Base-by-base conservation (phyloP, 345 rosid genomes). In the Lumnitzera littorea region DNA sequence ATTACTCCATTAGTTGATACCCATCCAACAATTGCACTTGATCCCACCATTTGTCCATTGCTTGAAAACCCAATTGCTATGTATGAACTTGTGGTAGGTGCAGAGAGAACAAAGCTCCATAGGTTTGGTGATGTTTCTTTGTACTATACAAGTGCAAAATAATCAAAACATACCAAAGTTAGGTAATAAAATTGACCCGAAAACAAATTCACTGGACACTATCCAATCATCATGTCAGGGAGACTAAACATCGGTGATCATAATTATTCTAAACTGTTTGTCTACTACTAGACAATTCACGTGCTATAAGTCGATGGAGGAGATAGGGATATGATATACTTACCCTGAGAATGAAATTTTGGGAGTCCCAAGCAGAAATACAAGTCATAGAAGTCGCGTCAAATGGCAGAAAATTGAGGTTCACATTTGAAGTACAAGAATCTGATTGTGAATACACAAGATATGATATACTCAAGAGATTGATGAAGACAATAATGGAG, bases 21-120 rank as follows among this genome's bases (percentile, higher is more conserved):
- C 96, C 95, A 91, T 7, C 95, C 98, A 7, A 87, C 95, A 62
- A 89, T 50, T 0, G 98, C 95, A 52, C 91, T 89, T 1, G 91
- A 77, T 20, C 96, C 91, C 13, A 73, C 74, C 98, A 91, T 91
- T 25, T 4, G 5, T 1, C 85, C 89, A 57, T 56, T 57, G 63
- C 62, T 63, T 5, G 98, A 91, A 70, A 91, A 91, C 49, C 96
- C 98, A 48, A 89, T 80, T 3, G 77, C 98, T 11, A 87, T 51
- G 62, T 47, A 89, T 10, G 79, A 60, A 50, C 65, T 71, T 4
- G 78, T 20, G 47, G 70, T 74, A 0, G 85, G 91, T 1, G 88
- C 72, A 11, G 96, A 91, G 2, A 88, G 76, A n/a, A 88, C 79
- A 60, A 88, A 91, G 63, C 78, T 91, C 98, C 98, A 91, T 50